Evolutionary conservation across 2,329 filamentous ascomycete genomes (phyloP).

Genomic region (Neophaeococcomyces aloes): DNA sequence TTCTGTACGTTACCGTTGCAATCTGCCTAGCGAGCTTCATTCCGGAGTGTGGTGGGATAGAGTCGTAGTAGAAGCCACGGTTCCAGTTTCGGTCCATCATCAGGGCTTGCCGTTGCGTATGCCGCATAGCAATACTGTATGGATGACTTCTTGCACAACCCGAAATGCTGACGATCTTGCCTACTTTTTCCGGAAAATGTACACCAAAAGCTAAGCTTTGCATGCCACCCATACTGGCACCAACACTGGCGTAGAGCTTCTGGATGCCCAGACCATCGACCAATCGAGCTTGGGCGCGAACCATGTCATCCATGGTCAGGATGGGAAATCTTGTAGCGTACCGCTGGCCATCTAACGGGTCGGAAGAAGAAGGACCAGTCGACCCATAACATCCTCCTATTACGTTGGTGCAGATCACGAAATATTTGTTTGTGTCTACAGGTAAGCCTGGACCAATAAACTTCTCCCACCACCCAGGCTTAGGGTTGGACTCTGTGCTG

Average conservation of each 20-base stretch:
- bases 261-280: constrained; percentile 67
- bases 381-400: constrained; percentile 93
- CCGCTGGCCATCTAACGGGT: constrained; percentile 74
- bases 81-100: constrained; percentile 99
- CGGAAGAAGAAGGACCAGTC: constrained; percentile 77
- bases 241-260: constrained; percentile 81
- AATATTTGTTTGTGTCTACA: constrained; percentile 83
- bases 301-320: constrained; percentile 94
- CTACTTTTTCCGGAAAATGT: constrained; percentile 71
- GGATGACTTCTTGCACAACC: constrained; percentile 91
- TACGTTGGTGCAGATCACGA: constrained; percentile 92
- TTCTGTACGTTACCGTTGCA: constrained; percentile 92
- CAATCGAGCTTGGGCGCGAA: constrained; percentile 83
- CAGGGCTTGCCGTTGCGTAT: constrained; percentile 91
- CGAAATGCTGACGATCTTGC: constrained; percentile 75
- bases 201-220: constrained; percentile 81
- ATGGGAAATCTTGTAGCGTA: constrained; percentile 96
- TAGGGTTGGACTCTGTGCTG: constrained; percentile 74
- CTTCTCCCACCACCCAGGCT: constrained; percentile 96
- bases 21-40: constrained; percentile 98
- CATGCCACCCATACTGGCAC: constrained; percentile 98
- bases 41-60: constrained; percentile 78
- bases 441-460: constrained; percentile 85
- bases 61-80: constrained; percentile 82
- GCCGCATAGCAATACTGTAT: constrained; percentile 97